Base-by-base conservation (phyloP, 1,284 basidiomycete genomes). In the Chalciporus sp. region DNA sequence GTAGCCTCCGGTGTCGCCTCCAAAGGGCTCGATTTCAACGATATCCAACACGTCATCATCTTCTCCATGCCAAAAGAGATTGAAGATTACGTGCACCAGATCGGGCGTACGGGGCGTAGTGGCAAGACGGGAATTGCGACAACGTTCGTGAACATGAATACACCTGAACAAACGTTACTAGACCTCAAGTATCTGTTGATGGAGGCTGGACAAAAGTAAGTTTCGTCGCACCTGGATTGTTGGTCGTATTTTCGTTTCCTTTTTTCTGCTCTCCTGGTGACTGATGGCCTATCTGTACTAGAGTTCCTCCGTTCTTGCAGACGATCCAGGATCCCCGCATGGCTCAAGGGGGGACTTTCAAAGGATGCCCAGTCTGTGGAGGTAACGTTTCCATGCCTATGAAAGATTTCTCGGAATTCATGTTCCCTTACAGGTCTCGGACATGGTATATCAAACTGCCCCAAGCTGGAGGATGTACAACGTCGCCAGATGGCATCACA, bases 21-120 rank as follows among this genome's bases (percentile, higher is more conserved):
- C 44, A 99, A 99, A 71, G 97, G 97, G 27, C 84, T 99, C 55
- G 97, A 99, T 72, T 99, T 99, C 73, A 95, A 92, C 71, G 95
- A 98, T 67, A 97, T 99, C 58, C 96, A 96, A 63, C 95, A 96
- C 66, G 94, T 96, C 62, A 95, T 96, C 71, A 97, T 96, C 58
- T 99, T 95, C 72, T 89, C 92, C 14, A 99, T 99, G 97, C 97
- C 97, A 0, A 98, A 98, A 72, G 97, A 99, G 75, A 98, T 99
- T 55, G 97, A 98, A 74, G 94, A 96, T 69, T 95, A 95, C 64
- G 94, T 97, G 29, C 97, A 99, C 77, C 95, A 98, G 73, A 98
- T 99, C 62, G 97, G 97, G 23, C 90, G 97, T 61, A 99, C 97
- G 2, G 97, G 97, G 51, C 88, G 97, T 60, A 94, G 92, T 58